Evolutionary conservation across 768 basidiomycete species (phyloP), one percentile per base, ranked within the genome.

Genomic region (Pleurotus djamor): DNA sequence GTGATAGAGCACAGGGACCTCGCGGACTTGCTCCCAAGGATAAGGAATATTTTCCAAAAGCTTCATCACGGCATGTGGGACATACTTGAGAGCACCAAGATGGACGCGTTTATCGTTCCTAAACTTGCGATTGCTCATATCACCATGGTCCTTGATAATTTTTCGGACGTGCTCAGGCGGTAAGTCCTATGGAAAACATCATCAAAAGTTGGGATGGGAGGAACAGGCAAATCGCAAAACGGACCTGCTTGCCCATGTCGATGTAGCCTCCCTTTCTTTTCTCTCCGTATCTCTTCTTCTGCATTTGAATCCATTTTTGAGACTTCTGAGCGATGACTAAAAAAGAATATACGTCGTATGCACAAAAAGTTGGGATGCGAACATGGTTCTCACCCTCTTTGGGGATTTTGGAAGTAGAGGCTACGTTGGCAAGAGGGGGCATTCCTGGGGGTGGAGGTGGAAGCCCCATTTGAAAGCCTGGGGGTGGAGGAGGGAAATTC

Each of bases 91-190:
- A 37, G 97, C 97, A 64, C 97, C 97, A 34, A 99, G 86, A 75
- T 99, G 97, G 44, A 99, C 97, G 63, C 97, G 93, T 79, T 99
- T 99, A 81, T 99, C 97, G 71, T 96, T 97, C 65, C 97, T 82
- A 74, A 98, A 99, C 80, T 99, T 99, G 72, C 97, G 87, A 72
- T 96, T 96, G 75, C 93, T 95, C 97, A 99, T 98, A 78, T 98
- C 96, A 64, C 96, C 96, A 67, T 98, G 96, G 75, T 98, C 97
- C 77, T 98, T 96, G 79, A 98, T 95, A 68, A 99, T 98, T 89
- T 98, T 98, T 61, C 97, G 89, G 64, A 99, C 90, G 69, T 98
- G 96, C 73, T 99, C 97, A 34, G 96, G 93, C 59, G 97, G 97
- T 60, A 97, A 77, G 73, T 97, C 95, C 92, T 96, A 56, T 37